Conservation (phyloP, 768 basidiomycete genomes). For the Serendipita sp. region DNA sequence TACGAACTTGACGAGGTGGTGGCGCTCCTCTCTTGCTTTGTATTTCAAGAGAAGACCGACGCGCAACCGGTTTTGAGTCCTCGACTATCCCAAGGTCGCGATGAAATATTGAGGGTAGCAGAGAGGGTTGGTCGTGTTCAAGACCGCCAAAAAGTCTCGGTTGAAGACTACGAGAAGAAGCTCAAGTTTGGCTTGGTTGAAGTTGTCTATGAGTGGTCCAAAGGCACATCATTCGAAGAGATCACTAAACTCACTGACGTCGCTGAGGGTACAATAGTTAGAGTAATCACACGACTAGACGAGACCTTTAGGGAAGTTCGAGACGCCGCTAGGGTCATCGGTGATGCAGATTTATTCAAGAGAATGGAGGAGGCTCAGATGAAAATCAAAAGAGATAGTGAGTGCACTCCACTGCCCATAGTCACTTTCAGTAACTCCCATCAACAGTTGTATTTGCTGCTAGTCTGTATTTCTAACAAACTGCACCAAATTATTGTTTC, state of each 20-base stretch:
- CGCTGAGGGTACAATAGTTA: constrained; percentile 90
- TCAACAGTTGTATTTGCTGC: constrained; percentile 66
- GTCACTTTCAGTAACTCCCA: not conserved
- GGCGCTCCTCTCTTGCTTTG: constrained; percentile 86
- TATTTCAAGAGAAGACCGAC: constrained; percentile 97
- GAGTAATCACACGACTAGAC: constrained; percentile 88
- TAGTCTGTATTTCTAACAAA: constrained; percentile 59
- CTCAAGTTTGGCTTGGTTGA: constrained; percentile 88
- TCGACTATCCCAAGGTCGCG: constrained; percentile 64
- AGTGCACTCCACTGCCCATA: constrained; percentile 22
- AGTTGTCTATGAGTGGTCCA: constrained; percentile 98
- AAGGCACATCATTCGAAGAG: constrained; percentile 96
- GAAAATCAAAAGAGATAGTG: constrained; percentile 91
- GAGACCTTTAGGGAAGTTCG: constrained; percentile 94
- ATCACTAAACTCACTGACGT: constrained; percentile 87
- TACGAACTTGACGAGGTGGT: constrained; percentile 96
- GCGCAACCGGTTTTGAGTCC: constrained; percentile 67
- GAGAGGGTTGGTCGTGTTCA: constrained; percentile 71
- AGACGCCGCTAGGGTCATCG: constrained; percentile 93
- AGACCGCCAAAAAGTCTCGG: constrained; percentile 57
- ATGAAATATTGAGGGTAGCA: constrained; percentile 58
- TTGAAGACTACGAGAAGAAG: constrained; percentile 57
- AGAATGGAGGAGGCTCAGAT: constrained; percentile 95
- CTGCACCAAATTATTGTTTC: not conserved
- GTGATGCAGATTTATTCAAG: constrained; percentile 86